Evolutionary conservation across 2,329 filamentous ascomycete species (phyloP).

Genomic region (Emmonsia crescens): DNA sequence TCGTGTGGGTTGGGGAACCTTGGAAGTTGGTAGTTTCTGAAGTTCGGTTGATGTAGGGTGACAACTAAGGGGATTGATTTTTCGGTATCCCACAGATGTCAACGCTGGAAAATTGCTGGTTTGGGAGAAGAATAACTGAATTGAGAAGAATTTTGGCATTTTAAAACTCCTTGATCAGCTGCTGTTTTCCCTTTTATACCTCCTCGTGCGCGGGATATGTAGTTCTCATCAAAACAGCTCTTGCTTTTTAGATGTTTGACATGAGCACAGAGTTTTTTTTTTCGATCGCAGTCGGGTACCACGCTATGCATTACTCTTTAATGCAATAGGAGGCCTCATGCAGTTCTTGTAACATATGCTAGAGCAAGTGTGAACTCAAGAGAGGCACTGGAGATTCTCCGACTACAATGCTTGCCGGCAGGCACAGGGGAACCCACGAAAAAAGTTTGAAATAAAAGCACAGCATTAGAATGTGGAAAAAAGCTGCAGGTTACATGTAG

Average conservation of each 20-base stretch:
- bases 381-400: neutral
- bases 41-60: neutral
- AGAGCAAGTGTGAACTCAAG: neutral
- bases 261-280: neutral
- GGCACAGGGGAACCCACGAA: neutral
- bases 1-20: neutral
- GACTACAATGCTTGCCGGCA: too few relatives aligned
- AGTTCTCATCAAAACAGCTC: too few relatives aligned
- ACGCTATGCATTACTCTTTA: neutral
- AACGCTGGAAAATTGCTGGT: neutral
- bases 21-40: neutral
- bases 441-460: neutral
- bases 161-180: neutral
- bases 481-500: neutral
- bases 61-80: too few relatives aligned
- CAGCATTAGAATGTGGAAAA: neutral
- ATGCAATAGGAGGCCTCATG: neutral
- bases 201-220: neutral
- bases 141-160: neutral
- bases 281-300: neutral
- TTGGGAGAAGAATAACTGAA: neutral
- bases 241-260: too few relatives aligned
- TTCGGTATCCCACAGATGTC: neutral
- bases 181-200: neutral
- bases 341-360: neutral